Percentiles rank a stretch among this genome's conserved stretches.
Conservation (phyloP, 139 green algal species). For the Haematococcus lacustris region DNA sequence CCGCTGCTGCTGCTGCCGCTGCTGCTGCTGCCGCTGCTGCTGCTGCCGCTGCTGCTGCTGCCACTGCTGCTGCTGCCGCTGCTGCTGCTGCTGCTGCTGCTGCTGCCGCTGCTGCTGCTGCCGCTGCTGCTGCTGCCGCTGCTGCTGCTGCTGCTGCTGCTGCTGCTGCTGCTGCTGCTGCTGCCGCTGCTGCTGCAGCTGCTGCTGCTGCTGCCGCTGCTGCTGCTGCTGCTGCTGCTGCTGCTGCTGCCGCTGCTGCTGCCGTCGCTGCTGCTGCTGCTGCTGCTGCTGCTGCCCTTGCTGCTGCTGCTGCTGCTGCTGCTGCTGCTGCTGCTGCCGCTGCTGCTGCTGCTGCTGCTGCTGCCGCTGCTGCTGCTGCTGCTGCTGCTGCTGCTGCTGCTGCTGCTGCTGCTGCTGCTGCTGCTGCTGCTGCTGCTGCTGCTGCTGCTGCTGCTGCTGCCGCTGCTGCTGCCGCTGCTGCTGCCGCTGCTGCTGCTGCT, state of each 20-base stretch:
- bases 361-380: no score
- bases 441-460: no score
- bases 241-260: slow-evolving; percentile 1
- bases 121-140: neutral
- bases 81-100: slow-evolving; percentile 2
- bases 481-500: no score
- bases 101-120: neutral
- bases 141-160: slow-evolving; percentile 1
- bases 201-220: neutral
- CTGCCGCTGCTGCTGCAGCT: neutral
- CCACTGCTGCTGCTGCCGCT: neutral
- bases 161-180: neutral
- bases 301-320: no score
- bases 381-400: no score
- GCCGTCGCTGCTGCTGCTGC: neutral
- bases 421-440: no score
- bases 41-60: neutral
- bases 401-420: no score
- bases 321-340: no score
- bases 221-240: slow-evolving; percentile 5
- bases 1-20: neutral
- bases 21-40: slow-evolving; percentile 1
- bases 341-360: no score
- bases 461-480: no score
- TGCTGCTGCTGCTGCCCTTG: no score